Evolutionary conservation across 23 red algal genomes (phyloP).

Genomic region (Cyanidioschyzon merolae): DNA sequence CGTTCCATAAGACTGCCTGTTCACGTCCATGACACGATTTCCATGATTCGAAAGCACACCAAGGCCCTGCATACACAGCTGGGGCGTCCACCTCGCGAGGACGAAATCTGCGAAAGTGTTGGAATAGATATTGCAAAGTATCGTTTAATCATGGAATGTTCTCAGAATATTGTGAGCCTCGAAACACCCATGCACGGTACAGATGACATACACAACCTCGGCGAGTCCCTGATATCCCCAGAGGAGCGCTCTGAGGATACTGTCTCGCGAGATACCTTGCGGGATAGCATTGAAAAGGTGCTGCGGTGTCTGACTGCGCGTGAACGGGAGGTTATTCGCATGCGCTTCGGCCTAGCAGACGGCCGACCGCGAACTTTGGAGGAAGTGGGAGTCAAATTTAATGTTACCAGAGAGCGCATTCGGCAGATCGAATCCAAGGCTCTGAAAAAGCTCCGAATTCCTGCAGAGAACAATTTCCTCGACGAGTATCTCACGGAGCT

Average conservation of each 20-base stretch:
- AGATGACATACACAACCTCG: conserved; percentile 17
- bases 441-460: conserved; percentile 50
- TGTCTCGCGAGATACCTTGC: conserved; percentile 27
- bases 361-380: conserved; percentile 61
- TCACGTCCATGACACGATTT: conserved; percentile 94
- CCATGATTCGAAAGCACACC: conserved; percentile 39
- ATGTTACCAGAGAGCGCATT: conserved; percentile 60
- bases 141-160: conserved; percentile 42
- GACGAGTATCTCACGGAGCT: neutral
- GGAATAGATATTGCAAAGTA: conserved; percentile 53
- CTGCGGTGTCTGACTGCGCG: conserved; percentile 51
- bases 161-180: conserved; percentile 23
- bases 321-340: conserved; percentile 74
- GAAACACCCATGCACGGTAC: conserved; percentile 6
- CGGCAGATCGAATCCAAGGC: conserved; percentile 85
- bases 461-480: neutral
- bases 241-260: conserved; percentile 46
- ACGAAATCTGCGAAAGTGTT: conserved; percentile 49
- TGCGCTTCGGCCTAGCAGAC: conserved; percentile 92
- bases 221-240: conserved; percentile 38
- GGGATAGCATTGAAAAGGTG: conserved; percentile 63
- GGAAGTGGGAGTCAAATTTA: conserved; percentile 65
- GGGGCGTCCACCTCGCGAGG: conserved; percentile 50
- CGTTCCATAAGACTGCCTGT: conserved; percentile 87
- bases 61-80: conserved; percentile 40